A percentile compares a stretch with the other conserved stretches of the same genome.
Evolutionary conservation across 1,284 basidiomycete genomes (phyloP).

Genomic region (Uromyces viciae-fabae): DNA sequence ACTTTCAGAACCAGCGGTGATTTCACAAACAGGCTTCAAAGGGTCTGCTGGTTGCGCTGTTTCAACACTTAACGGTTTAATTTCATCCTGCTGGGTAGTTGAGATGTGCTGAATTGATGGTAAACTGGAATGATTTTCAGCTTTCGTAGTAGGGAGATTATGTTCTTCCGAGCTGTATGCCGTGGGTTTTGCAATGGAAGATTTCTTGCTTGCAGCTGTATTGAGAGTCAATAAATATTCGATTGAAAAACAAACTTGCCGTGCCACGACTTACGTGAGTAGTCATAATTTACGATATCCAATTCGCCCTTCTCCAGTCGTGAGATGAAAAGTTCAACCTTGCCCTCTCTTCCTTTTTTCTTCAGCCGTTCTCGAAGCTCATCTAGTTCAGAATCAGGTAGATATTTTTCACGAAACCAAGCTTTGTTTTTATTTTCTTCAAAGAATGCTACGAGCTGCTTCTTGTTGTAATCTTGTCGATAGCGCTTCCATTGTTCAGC

Average conservation of each 20-base stretch:
- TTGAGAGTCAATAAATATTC: not conserved
- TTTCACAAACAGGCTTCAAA: not conserved
- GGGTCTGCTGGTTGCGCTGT: not conserved
- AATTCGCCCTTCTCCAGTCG: conserved; percentile 30
- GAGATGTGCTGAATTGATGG: not conserved
- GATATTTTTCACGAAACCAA: conserved; percentile 44
- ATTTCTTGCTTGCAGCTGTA: conserved; percentile 14
- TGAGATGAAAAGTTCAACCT: conserved; percentile 2
- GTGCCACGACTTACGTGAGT: conserved; percentile 7
- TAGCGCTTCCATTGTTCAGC: conserved; percentile 51
- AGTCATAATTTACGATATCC: conserved; percentile 41
- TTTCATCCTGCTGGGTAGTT: conserved; percentile 3
- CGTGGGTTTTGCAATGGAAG: not conserved
- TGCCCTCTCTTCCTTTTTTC: conserved; percentile 41
- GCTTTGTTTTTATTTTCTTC: conserved; percentile 46
- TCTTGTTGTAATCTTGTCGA: conserved; percentile 45
- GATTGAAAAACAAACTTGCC: not conserved
- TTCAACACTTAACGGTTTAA: no score
- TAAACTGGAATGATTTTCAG: not conserved
- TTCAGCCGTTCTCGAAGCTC: conserved; percentile 32
- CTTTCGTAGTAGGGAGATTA: not conserved
- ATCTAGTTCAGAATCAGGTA: conserved; percentile 31
- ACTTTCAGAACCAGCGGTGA: not conserved
- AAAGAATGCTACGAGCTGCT: conserved; percentile 47
- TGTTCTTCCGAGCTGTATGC: not conserved